Evolutionary conservation across 1,284 basidiomycete genomes (phyloP), one percentile per base, ranked within the genome.

Genomic region (Mycena citricolor): DNA sequence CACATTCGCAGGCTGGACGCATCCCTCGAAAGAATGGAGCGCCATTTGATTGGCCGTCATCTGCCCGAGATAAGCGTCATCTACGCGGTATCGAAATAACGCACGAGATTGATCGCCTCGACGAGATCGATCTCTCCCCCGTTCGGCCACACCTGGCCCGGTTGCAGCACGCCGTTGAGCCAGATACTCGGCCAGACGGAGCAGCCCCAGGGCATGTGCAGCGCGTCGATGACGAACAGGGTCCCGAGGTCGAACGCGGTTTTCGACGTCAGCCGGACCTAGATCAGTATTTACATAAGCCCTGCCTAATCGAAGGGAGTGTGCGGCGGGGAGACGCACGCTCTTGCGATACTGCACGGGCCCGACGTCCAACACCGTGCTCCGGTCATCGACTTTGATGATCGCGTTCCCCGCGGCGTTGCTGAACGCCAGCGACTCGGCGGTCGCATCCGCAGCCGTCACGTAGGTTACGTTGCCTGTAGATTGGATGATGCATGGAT

Each of bases 131-230:
- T 79, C 55, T 79, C 77, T 42, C 72, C 70, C 31, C 58, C 62
- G 3, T 57, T 16, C 0, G 74, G 74, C 74, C 74, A 77, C 10
- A 63, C 55, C 11, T 60, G 49, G 14, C 66, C 60, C 47, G 44
- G 49, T 20, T 66, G 67, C 12, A 67, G 63, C 11, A 69, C 68
- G 16, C 47, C 47, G 41, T 52, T 52, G 13, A 52, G 30, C 74
- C 75, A 77, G 52, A 77, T 76, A 2, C 73, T 67, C 2, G 74
- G 75, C 74, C 74, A 76, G 49, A 83, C 83, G 8, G 81, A 83
- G 57, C 84, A 86, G 5, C 84, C 83, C 38, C 67, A 79, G 0
- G 82, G 81, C 35, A 83, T 55, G 54, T 83, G 81, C 6, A 73
- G 47, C 1, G 67, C 70, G 56, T 85, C 81, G 37, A 82, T 67